Base-by-base conservation (phyloP, 306 rosid species). In the Benincasa hispida region DNA sequence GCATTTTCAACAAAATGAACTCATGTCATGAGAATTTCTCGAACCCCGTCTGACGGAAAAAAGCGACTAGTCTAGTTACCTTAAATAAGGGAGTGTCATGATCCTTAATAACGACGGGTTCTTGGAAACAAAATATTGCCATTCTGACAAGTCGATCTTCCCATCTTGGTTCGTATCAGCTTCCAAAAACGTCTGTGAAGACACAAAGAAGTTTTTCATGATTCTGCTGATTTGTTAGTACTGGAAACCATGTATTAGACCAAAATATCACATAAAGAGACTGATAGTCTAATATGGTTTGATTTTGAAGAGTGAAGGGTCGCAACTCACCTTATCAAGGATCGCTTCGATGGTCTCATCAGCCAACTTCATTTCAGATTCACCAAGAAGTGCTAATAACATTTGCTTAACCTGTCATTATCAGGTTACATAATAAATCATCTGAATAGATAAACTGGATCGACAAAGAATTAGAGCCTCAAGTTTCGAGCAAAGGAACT, bases 141-240 rank as follows among this genome's bases (percentile, higher is more conserved):
- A 94, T 79, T 92, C 99, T 0, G 48, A 72, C 72, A 70, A 82
- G 88, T 92, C 99, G 62, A 94, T 92, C 85, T 84, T 94, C 75
- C 99, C 99, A 66, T 94, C 99, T 80, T 87, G 90, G 72, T 94
- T 87, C 0, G 63, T 90, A 79, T 92, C 98, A 67, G 98, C 96
- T 62, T 87, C 98, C 87, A 84, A 57, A 86, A 94, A 92, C 54
- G 99, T 94, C 99, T 94, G 82, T 10, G n/a, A 72, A 60, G 12
- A 22, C 12, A 59, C 34, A 53, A 24, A n/a, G 2, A 53, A 77
- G 2, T 6, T 62, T 45, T 24, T 25, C 34, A 6, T 10, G 73
- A n/a, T 66, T 39, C 30, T 50, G 41, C 8, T 11, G 3, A 63
- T 63, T 63, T 8, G 25, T 63, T 19, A 18, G 24, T 32, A 59